A percentile compares a stretch with the other conserved stretches of the same genome.
Evolutionary conservation across 352 stramenopile species (phyloP).

Genomic region (Phytophthora litchii): DNA sequence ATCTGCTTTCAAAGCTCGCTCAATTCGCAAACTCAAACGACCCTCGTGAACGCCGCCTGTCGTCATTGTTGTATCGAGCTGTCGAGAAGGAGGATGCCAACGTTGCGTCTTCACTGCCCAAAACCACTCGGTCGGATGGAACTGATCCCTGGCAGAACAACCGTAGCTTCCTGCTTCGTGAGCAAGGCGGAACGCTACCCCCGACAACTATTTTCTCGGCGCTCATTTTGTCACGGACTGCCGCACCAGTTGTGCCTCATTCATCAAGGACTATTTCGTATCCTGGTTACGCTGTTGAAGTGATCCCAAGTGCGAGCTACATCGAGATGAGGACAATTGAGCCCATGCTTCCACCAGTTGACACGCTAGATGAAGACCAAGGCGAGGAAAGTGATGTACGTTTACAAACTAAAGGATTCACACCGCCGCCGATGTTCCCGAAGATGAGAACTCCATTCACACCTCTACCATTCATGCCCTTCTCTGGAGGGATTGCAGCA

Average conservation of each 20-base stretch:
- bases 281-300: constrained; percentile 52
- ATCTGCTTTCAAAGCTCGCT: constrained; percentile 66
- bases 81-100: constrained; percentile 57
- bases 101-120: not conserved
- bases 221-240: constrained; percentile 29
- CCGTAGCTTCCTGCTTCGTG: constrained; percentile 55
- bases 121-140: not conserved
- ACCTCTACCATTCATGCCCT: constrained; percentile 12
- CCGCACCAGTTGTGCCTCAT: constrained; percentile 35
- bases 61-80: constrained; percentile 61
- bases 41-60: constrained; percentile 54
- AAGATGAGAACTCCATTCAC: constrained; percentile 43
- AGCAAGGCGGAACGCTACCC: constrained; percentile 25
- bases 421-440: constrained; percentile 47
- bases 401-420: constrained; percentile 38
- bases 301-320: constrained; percentile 54
- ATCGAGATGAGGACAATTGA: constrained; percentile 69
- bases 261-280: constrained; percentile 47
- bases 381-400: constrained; percentile 3
- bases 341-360: constrained; percentile 42
- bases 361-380: constrained; percentile 17
- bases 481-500: not conserved
- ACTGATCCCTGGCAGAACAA: constrained; percentile 56
- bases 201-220: constrained; percentile 37
- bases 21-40: constrained; percentile 63